Base-by-base conservation (phyloP, 345 rosid species). In the Populus deltoides region DNA sequence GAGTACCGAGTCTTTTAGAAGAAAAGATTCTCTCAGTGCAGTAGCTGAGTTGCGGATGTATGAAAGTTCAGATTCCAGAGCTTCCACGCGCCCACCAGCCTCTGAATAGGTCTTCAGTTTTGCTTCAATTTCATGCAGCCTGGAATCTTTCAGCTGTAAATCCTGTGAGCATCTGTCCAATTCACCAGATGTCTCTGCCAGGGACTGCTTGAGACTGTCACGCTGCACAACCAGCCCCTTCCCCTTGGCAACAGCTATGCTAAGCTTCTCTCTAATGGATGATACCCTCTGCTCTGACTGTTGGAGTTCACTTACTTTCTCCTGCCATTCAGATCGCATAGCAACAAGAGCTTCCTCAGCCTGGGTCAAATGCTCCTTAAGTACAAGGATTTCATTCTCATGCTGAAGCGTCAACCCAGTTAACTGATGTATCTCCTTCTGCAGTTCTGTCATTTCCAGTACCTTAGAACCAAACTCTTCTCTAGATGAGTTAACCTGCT, bases 21-120 rank as follows among this genome's bases (percentile, higher is more conserved):
- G 98, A 79, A 95, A 95, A 22, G 98, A 95, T 84, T 95, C 99
- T 81, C 99, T 89, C 76, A 95, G 80, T 71, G 97, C 92, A 77
- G 94, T 90, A 81, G 99, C 98, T 73, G 99, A 93, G 81, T 92
- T 91, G 77, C 98, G 98, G 86, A 96, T 96, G 86, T 93, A 96
- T 33, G 99, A 89, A 80, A 96, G 99, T 81, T 96, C 99, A 75
- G 99, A 91, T 82, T 96, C 99, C 82, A 93, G 81, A 84, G 99
- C 94, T 83, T 92, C 98, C 83, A 87, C 93, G 47, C 90, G 96
- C 85, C 92, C 99, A 77, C 97, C 96, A 43, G 96, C 96, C 90
- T 94, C 98, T 18, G 88, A 82, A 84, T 87, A 90, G 31, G 88
- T 73, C 90, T 90, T 90, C 71, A 94, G 90, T 78, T 90, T 88